These are phyloP conservation scores for Protomyces macrosporus DNA, from an alignment of 1,139 yeast genomes.

Conservation along the genomic window DNA sequence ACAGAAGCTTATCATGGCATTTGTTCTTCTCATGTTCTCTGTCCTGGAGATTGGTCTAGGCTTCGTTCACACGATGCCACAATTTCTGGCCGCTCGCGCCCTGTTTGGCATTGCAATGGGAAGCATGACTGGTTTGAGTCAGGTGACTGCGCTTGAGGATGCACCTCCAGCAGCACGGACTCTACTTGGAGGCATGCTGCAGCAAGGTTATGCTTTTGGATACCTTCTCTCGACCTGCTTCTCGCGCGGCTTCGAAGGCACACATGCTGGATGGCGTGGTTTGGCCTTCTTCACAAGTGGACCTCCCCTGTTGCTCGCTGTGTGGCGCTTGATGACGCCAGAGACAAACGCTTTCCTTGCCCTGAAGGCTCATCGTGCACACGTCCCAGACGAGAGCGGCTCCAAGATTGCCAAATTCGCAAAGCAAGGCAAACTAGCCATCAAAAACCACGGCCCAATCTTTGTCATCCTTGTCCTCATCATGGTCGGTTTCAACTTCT, in stretches of 20 bases:
- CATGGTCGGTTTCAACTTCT: conserved; percentile 63
- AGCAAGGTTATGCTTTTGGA: conserved; percentile 71
- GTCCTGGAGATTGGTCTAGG: conserved; percentile 67
- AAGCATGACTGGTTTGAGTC: conserved; percentile 63
- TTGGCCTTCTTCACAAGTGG: conserved; percentile 78
- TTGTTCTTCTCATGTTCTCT: conserved; percentile 51
- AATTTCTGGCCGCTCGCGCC: conserved; percentile 62
- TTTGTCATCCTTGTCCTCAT: conserved; percentile 50
- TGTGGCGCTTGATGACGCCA: conserved; percentile 53
- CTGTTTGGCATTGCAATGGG: conserved; percentile 67
- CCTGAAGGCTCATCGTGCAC: conserved; percentile 34
- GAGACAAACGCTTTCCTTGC: conserved; percentile 56
- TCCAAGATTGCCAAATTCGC: conserved; percentile 41
- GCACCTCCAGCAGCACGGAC: conserved; percentile 64
- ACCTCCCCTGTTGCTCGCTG: conserved; percentile 53
- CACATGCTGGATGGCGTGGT: conserved; percentile 63
- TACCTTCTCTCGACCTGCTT: conserved; percentile 53
- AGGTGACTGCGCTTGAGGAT: conserved; percentile 64
- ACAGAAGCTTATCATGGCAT: conserved; percentile 54
- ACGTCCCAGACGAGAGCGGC: conserved; percentile 44
- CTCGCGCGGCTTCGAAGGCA: conserved; percentile 55
- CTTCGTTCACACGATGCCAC: conserved; percentile 57
- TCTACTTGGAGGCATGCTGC: conserved; percentile 60
- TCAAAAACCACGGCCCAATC: conserved; percentile 41
- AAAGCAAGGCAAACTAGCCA: conserved; percentile 35